These are phyloP conservation scores for Colletotrichum plurivorum DNA, from an alignment of 2,329 filamentous ascomycete species.

Conservation along the genomic window DNA sequence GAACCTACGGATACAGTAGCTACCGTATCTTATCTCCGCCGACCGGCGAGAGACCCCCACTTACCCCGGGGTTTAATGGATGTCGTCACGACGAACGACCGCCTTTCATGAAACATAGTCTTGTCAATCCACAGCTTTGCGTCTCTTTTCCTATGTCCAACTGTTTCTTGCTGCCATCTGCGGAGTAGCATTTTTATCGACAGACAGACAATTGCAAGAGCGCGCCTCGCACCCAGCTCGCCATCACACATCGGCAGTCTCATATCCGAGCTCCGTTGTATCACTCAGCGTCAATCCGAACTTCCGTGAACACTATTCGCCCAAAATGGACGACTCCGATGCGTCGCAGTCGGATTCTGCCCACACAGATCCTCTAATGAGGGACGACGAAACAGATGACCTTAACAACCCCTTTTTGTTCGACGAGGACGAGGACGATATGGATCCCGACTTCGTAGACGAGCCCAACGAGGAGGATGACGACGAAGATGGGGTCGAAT, in stretches of 20 bases:
- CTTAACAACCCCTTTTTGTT: constrained; percentile 44
- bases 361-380: neutral
- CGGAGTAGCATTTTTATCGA: neutral
- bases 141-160: neutral
- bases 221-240: neutral
- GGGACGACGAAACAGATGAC: constrained; percentile 28
- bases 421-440: constrained; percentile 52
- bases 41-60: constrained; percentile 33
- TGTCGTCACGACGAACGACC: constrained; percentile 38
- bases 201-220: neutral
- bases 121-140: constrained; percentile 1
- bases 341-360: constrained; percentile 1
- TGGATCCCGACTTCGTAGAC: constrained; percentile 45
- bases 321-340: constrained; percentile 23
- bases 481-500: constrained; percentile 38
- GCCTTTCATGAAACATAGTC: constrained; percentile 30
- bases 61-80: constrained; percentile 32
- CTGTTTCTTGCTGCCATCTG: neutral
- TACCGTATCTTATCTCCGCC: constrained; percentile 41
- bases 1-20: constrained; percentile 27
- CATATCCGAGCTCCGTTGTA: constrained; percentile 38
- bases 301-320: constrained; percentile 28
- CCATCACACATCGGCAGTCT: constrained; percentile 35
- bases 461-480: constrained; percentile 45
- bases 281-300: constrained; percentile 35